A percentile compares a stretch with the other conserved stretches of the same genome.
phyloP scores from a whole-genome alignment of 2,329 filamentous ascomycete genomes.

The Sporothrix inflata region DNA sequence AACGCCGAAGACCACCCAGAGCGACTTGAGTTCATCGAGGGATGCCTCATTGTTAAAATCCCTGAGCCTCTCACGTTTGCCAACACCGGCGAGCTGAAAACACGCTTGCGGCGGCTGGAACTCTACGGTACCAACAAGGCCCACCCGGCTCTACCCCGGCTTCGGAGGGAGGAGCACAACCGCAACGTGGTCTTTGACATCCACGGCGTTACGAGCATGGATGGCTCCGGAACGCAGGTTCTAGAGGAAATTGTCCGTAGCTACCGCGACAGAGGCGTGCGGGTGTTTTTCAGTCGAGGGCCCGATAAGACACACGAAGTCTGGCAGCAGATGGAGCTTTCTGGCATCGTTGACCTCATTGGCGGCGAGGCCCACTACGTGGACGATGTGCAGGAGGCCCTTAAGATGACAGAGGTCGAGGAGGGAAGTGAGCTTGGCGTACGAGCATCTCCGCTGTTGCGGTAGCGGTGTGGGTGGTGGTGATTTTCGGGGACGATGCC shows the following conservation, averaged over 20 bases:
- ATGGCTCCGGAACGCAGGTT: constrained; percentile 91
- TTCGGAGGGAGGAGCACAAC: constrained; percentile 79
- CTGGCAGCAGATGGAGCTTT: constrained; percentile 72
- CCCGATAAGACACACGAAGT: constrained; percentile 59
- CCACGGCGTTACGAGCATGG: constrained; percentile 92
- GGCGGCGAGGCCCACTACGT: constrained; percentile 82
- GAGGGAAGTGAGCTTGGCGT: constrained; percentile 41
- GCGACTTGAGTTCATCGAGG: constrained; percentile 83
- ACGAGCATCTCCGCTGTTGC: background rate
- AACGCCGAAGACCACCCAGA: constrained; percentile 78
- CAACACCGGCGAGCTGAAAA: constrained; percentile 91
- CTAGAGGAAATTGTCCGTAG: constrained; percentile 82
- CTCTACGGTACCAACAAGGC: constrained; percentile 83
- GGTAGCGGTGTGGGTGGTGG: background rate
- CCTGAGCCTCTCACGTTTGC: constrained; percentile 95
- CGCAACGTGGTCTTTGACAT: constrained; percentile 95
- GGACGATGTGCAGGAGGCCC: constrained; percentile 78
- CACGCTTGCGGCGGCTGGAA: constrained; percentile 79
- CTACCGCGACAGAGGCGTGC: constrained; percentile 76
- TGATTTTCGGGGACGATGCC: background rate
- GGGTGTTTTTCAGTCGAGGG: constrained; percentile 72
- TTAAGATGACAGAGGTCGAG: constrained; percentile 78
- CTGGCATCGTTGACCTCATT: constrained; percentile 82
- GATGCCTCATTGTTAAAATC: constrained; percentile 95
- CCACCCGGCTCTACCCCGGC: constrained; percentile 83